A percentile compares a stretch with the other conserved stretches of the same genome.
Evolutionary conservation across 768 basidiomycete genomes (phyloP).

Genomic region (Lactifluus subvellereus): DNA sequence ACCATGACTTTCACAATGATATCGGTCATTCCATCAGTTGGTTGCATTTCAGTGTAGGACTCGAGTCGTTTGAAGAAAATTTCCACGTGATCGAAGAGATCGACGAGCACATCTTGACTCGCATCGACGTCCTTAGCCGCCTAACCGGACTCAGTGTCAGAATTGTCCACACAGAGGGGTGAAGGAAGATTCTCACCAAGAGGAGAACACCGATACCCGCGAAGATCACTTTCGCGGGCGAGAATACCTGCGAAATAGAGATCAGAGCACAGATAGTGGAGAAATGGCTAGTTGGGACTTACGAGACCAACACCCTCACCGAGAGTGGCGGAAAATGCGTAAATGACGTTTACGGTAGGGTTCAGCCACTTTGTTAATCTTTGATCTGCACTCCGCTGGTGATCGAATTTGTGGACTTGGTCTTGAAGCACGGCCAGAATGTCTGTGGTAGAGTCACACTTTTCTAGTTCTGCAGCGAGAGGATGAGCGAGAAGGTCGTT

Average conservation of each 20-base stretch:
- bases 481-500: background rate
- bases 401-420: background rate
- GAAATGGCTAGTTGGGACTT: too few species aligned
- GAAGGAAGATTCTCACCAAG: too few species aligned
- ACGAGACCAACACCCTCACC: too few species aligned
- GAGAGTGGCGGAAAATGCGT: too few species aligned
- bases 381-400: too few species aligned
- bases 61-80: slow-evolving; percentile 1
- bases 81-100: background rate
- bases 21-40: background rate
- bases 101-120: background rate
- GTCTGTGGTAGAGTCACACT: background rate
- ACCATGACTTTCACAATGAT: background rate
- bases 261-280: too few species aligned
- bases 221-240: too few species aligned
- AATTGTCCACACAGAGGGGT: too few species aligned
- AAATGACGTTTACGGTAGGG: too few species aligned
- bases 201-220: too few species aligned
- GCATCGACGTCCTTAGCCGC: background rate
- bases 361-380: too few species aligned
- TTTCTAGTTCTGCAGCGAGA: background rate
- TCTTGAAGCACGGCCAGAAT: background rate
- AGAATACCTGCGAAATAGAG: too few species aligned
- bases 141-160: background rate
- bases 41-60: background rate